phyloP scores from a whole-genome alignment of 139 green algal genomes.

The Penium margaritaceum region DNA sequence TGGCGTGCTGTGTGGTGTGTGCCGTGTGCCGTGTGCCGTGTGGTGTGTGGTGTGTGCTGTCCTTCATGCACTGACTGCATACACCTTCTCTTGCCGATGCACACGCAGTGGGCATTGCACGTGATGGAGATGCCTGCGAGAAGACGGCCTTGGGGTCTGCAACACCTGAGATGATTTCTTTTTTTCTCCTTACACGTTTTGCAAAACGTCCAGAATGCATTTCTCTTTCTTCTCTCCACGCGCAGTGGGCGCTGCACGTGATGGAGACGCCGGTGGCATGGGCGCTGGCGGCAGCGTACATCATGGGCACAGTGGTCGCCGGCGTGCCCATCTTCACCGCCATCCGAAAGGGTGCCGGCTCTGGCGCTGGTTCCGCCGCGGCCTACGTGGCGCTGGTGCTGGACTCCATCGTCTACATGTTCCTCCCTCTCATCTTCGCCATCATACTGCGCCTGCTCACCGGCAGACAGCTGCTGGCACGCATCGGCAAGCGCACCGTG shows the following conservation, averaged over 20 bases:
- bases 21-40: too few species aligned
- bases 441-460: conserved; percentile 43
- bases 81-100: too few species aligned
- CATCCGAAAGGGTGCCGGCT: conserved; percentile 15
- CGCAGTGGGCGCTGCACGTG: conserved; percentile 38
- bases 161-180: too few species aligned
- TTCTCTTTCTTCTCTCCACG: too few species aligned
- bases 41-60: too few species aligned
- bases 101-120: conserved; percentile 24
- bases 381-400: conserved; percentile 20
- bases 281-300: conserved; percentile 28
- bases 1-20: too few species aligned
- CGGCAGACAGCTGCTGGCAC: conserved; percentile 28
- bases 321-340: conserved; percentile 22
- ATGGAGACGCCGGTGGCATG: conserved; percentile 38
- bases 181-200: too few species aligned
- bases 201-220: too few species aligned
- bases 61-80: too few species aligned
- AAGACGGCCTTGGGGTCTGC: too few species aligned
- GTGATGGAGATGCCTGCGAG: conserved; percentile 31
- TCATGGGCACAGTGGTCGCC: conserved; percentile 28
- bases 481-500: conserved; percentile 42
- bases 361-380: too few species aligned
- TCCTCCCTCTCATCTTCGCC: conserved; percentile 32
- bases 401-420: conserved; percentile 39